A percentile compares a stretch with the other conserved stretches of the same genome.
Conservation (phyloP, 2,329 filamentous ascomycete genomes). For the Gnomoniopsis smithogilvyi region DNA sequence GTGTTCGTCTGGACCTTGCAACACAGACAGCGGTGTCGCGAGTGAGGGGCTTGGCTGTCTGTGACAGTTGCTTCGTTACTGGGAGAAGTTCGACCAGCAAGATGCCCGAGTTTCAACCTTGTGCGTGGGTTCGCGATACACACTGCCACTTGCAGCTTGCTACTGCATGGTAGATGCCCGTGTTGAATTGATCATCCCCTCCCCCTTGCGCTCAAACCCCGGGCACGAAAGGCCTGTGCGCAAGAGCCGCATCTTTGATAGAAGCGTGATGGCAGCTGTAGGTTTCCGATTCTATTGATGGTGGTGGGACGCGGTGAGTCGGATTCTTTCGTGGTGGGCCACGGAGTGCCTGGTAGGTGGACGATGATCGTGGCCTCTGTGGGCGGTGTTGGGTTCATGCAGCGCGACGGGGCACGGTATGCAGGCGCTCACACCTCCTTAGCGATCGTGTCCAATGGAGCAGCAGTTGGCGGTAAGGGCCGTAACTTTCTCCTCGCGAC, state of each 20-base stretch:
- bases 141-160: not conserved
- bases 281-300: not conserved
- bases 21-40: not conserved
- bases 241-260: not conserved
- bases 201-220: not conserved
- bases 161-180: not conserved
- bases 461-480: not conserved
- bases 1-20: constrained; percentile 4
- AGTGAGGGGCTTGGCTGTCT: not conserved
- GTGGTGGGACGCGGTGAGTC: not conserved
- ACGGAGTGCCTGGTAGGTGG: not conserved
- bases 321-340: not conserved
- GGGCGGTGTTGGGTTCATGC: constrained; percentile 12
- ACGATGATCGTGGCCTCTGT: constrained; percentile 1
- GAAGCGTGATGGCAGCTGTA: not conserved
- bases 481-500: constrained; percentile 5
- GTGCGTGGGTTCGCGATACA: constrained; percentile 2
- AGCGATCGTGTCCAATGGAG: constrained; percentile 13
- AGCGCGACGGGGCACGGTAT: constrained; percentile 14
- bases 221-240: not conserved
- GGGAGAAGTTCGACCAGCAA: constrained; percentile 7
- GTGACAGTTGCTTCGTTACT: not conserved
- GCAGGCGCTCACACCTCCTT: constrained; percentile 11
- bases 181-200: not conserved
- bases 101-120: constrained; percentile 3